Conservation (phyloP, 208 protist species). For the Kentomonas sorsogonicus region DNA sequence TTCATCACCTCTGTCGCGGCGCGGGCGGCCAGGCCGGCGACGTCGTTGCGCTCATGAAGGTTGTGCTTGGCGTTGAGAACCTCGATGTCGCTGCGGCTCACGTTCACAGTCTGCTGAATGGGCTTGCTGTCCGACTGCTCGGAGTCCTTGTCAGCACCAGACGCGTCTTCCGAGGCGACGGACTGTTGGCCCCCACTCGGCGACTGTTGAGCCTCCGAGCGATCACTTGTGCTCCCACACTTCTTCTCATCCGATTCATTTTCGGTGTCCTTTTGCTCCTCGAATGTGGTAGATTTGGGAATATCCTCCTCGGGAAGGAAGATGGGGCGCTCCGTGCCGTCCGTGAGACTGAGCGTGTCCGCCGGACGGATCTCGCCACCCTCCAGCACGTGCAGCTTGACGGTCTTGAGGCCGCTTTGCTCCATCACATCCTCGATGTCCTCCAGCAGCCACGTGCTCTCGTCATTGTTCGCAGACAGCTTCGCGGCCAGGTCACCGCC, state of each 20-base stretch:
- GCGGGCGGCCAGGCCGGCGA: constrained; percentile 64
- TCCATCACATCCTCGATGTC: constrained; percentile 87
- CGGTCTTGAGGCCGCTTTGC: constrained; percentile 65
- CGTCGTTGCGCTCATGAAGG: constrained; percentile 61
- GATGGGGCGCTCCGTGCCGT: constrained; percentile 66
- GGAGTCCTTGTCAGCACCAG: background rate
- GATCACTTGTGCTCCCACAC: background rate
- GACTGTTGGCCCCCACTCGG: background rate
- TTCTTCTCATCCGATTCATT: constrained; percentile 2
- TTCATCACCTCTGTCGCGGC: constrained; percentile 83
- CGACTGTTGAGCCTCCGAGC: background rate
- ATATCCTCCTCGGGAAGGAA: constrained; percentile 28
- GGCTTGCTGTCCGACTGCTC: constrained; percentile 1
- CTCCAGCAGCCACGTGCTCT: constrained; percentile 79
- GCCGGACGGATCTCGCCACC: constrained; percentile 50
- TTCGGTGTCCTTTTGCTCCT: background rate
- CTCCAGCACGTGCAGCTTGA: constrained; percentile 62
- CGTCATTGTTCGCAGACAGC: constrained; percentile 57
- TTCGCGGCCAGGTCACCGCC: constrained; percentile 58
- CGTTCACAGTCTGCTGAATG: constrained; percentile 27
- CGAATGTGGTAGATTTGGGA: background rate
- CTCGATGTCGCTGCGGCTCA: constrained; percentile 62
- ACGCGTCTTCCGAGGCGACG: background rate
- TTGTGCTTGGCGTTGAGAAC: constrained; percentile 74
- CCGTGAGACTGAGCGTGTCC: constrained; percentile 44